A percentile compares a stretch with the other conserved stretches of the same genome.
Conservation (phyloP, 768 basidiomycete genomes). For the Daedaleopsis nitida region DNA sequence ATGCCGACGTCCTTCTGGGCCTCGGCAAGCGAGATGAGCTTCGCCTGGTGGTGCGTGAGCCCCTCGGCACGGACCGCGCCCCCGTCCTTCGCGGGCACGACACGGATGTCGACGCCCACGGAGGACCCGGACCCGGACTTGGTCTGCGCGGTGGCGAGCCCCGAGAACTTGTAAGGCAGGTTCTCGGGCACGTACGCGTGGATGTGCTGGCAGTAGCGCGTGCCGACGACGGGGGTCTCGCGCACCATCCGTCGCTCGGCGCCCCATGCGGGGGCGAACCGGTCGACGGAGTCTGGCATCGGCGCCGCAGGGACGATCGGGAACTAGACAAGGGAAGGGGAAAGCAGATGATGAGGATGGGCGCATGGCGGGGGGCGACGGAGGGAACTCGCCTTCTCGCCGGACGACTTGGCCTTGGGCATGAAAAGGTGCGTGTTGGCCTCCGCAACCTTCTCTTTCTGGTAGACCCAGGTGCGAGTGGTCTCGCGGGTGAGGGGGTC, state of each 20-base stretch:
- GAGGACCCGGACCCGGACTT: too few relatives aligned
- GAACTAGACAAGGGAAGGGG: neutral
- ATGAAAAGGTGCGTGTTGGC: conserved; percentile 5
- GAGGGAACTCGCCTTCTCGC: conserved; percentile 5
- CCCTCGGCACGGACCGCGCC: conserved; percentile 9
- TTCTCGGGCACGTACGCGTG: conserved; percentile 22
- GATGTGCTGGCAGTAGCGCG: conserved; percentile 24
- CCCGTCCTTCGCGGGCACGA: conserved; percentile 5
- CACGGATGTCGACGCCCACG: too few relatives aligned
- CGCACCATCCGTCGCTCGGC: neutral
- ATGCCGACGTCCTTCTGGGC: conserved; percentile 19
- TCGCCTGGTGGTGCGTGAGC: conserved; percentile 20
- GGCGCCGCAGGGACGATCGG: conserved; percentile 11
- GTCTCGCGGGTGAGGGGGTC: conserved; percentile 9
- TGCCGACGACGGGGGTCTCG: conserved; percentile 12
- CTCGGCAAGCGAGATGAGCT: conserved; percentile 17
- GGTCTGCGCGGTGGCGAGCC: conserved; percentile 12
- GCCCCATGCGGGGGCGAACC: neutral
- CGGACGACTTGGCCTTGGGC: conserved; percentile 16
- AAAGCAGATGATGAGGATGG: neutral
- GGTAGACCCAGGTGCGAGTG: conserved; percentile 6
- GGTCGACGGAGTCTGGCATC: conserved; percentile 2
- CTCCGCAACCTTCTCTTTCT: conserved; percentile 7
- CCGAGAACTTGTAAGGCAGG: conserved; percentile 20
- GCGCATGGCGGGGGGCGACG: too few relatives aligned